Evolutionary conservation across 2,329 filamentous ascomycete genomes (phyloP).

Genomic region (Plenodomus lindquistii): DNA sequence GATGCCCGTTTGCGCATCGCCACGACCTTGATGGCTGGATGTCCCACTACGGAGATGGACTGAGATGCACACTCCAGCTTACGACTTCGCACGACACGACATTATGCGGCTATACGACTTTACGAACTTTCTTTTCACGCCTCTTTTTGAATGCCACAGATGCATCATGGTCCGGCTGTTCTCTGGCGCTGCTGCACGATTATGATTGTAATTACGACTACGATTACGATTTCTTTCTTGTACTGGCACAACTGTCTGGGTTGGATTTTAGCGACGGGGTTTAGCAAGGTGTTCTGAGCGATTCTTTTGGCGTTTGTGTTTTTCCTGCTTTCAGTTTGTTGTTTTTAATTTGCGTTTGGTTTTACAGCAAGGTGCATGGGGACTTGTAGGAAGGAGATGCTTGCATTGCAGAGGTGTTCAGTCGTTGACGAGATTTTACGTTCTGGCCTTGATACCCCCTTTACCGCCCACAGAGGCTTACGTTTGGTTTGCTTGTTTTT

Average conservation of each 20-base stretch:
- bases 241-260: too few species aligned
- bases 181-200: background rate
- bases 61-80: slow-evolving; percentile 8
- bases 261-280: background rate
- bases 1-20: slow-evolving; percentile 66
- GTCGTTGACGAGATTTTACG: slow-evolving; percentile 13
- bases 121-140: too few species aligned
- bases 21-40: slow-evolving; percentile 64
- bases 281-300: background rate
- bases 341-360: slow-evolving; percentile 1
- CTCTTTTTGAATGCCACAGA: too few species aligned
- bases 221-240: slow-evolving; percentile 5
- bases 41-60: slow-evolving; percentile 28
- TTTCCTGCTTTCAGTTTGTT: background rate
- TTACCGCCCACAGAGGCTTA: slow-evolving; percentile 13
- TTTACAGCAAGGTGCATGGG: background rate
- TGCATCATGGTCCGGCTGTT: background rate
- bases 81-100: background rate
- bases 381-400: background rate
- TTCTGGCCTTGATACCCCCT: slow-evolving; percentile 17
- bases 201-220: background rate
- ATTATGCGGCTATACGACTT: too few species aligned
- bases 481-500: background rate
- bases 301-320: too few species aligned
- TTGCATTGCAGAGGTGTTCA: slow-evolving; percentile 15